A percentile compares a stretch with the other conserved stretches of the same genome.
Conservation (phyloP, 495 filamentous ascomycete genomes). For the Penicillium flavigenum region DNA sequence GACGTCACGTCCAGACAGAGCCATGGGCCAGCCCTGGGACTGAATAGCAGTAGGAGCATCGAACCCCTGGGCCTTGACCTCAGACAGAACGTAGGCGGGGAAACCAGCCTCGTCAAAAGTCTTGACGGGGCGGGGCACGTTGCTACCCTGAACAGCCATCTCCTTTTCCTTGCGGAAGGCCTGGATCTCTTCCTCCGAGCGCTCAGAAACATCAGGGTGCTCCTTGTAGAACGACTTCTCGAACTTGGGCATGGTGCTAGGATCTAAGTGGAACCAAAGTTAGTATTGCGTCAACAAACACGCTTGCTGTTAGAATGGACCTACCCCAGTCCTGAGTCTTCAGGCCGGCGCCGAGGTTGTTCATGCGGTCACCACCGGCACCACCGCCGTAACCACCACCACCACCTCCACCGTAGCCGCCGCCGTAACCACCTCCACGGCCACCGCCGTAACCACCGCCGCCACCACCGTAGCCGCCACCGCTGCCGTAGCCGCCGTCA, state of each 20-base stretch:
- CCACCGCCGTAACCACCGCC: conserved; percentile 54
- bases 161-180: conserved; percentile 79
- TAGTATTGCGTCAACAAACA: conserved; percentile 23
- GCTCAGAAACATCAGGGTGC: conserved; percentile 69
- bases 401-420: conserved; percentile 33
- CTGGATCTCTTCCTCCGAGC: conserved; percentile 76
- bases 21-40: conserved; percentile 99
- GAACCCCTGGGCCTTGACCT: conserved; percentile 98
- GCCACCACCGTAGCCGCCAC: conserved; percentile 41
- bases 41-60: conserved; percentile 90
- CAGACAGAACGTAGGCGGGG: conserved; percentile 92
- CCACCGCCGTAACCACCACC: conserved; percentile 49
- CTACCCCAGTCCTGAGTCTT: conserved; percentile 86
- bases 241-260: conserved; percentile 83
- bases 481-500: conserved; percentile 48
- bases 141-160: conserved; percentile 72
- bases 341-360: conserved; percentile 78
- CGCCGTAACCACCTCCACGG: conserved; percentile 43
- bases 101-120: conserved; percentile 98
- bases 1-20: conserved; percentile 94
- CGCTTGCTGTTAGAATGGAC: conserved; percentile 22
- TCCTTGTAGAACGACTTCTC: conserved; percentile 99
- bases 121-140: conserved; percentile 89
- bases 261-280: conserved; percentile 52
- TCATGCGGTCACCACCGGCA: conserved; percentile 87